Conservation (phyloP, 192 early-diverging fungal species). For the Lunasporangiospora selenospora region DNA sequence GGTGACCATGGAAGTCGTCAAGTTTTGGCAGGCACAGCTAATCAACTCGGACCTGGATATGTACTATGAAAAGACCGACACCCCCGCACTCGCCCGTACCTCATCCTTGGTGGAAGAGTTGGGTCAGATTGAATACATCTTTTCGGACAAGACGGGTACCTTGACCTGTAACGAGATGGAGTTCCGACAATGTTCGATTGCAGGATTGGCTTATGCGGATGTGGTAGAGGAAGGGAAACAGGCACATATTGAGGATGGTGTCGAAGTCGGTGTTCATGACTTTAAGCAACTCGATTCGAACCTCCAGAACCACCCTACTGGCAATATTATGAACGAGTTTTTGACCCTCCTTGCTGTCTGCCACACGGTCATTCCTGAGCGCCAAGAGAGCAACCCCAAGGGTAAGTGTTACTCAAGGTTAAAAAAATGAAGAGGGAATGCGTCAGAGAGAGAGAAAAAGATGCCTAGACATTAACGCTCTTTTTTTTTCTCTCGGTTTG, state of each 20-base stretch:
- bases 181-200: slow-evolving; percentile 90
- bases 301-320: slow-evolving; percentile 61
- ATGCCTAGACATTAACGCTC: no score
- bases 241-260: slow-evolving; percentile 75
- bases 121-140: slow-evolving; percentile 97
- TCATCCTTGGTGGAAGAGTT: slow-evolving; percentile 96
- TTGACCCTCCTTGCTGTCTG: slow-evolving; percentile 90
- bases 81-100: slow-evolving; percentile 90
- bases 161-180: slow-evolving; percentile 92
- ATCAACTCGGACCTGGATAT: slow-evolving; percentile 96
- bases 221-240: slow-evolving; percentile 90
- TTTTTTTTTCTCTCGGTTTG: no score
- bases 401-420: slow-evolving; percentile 13
- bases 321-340: slow-evolving; percentile 84
- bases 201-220: slow-evolving; percentile 90
- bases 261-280: slow-evolving; percentile 69
- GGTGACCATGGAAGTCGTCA: slow-evolving; percentile 98
- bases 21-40: slow-evolving; percentile 86
- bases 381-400: slow-evolving; percentile 46
- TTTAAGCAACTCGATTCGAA: slow-evolving; percentile 70
- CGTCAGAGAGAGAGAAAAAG: slow-evolving; percentile 22
- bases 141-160: slow-evolving; percentile 95
- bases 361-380: slow-evolving; percentile 98
- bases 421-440: background rate
- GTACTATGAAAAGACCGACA: slow-evolving; percentile 93